Percentiles rank a stretch among this genome's conserved stretches.
Evolutionary conservation across 2,329 filamentous ascomycete species (phyloP).

Genomic region (Cladophialophora chaetospira): DNA sequence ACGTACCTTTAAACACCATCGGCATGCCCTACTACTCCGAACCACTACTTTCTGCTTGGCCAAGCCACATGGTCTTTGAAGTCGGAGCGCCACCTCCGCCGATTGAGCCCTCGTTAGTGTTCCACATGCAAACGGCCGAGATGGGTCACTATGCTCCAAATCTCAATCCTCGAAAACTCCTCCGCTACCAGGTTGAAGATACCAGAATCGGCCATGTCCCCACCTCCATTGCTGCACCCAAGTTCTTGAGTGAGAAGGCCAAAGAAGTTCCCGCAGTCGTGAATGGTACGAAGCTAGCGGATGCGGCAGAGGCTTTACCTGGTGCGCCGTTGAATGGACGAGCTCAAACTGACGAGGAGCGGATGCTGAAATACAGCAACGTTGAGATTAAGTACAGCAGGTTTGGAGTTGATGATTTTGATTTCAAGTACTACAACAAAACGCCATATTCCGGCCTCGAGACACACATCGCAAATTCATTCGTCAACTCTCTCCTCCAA

Average conservation of each 20-base stretch:
- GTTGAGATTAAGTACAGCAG: constrained; percentile 99
- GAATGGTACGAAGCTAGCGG: constrained; percentile 47
- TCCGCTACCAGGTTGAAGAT: constrained; percentile 81
- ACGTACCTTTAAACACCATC: constrained; percentile 79
- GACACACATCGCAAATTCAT: constrained; percentile 95
- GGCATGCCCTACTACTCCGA: constrained; percentile 96
- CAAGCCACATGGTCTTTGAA: constrained; percentile 78
- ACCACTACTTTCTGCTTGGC: constrained; percentile 83
- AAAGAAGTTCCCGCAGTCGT: constrained; percentile 58
- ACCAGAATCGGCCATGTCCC: constrained; percentile 67
- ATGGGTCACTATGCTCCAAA: constrained; percentile 79
- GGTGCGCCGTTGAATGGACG: constrained; percentile 64
- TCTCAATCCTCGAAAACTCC: constrained; percentile 60
- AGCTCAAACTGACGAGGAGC: constrained; percentile 72
- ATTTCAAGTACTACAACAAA: constrained; percentile 97
- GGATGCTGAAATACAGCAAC: constrained; percentile 85
- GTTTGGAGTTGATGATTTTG: constrained; percentile 98
- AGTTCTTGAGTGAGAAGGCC: constrained; percentile 92
- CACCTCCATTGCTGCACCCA: constrained; percentile 71
- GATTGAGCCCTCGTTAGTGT: constrained; percentile 70
- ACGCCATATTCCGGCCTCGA: constrained; percentile 89
- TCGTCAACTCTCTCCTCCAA: constrained; percentile 89
- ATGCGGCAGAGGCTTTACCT: constrained; percentile 66
- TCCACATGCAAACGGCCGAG: constrained; percentile 69
- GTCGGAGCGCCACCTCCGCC: constrained; percentile 78